These are phyloP conservation scores for Globisporangium nodosum DNA, from an alignment of 352 stramenopile species.

Conservation along the genomic window DNA sequence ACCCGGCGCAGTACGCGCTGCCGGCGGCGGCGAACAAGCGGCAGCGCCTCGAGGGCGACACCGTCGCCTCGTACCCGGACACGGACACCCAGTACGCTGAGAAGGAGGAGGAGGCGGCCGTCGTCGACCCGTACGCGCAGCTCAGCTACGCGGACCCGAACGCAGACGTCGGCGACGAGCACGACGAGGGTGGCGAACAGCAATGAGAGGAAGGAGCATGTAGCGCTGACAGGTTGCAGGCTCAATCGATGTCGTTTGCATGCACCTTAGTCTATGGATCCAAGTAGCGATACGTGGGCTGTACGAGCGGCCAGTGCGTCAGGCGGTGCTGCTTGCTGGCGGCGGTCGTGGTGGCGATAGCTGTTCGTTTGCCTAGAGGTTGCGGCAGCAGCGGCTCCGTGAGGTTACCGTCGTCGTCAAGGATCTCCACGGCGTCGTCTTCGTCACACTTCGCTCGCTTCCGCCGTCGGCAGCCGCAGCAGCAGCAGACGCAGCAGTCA, in stretches of 20 bases:
- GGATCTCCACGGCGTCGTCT: not conserved
- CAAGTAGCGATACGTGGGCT: conserved; percentile 49
- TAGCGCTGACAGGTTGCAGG: not conserved
- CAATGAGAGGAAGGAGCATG: not conserved
- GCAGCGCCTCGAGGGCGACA: conserved; percentile 58
- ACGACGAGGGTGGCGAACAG: conserved; percentile 16
- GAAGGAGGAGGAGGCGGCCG: not conserved
- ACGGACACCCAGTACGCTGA: conserved; percentile 53
- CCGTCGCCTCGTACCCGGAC: conserved; percentile 63
- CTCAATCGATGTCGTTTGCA: not conserved
- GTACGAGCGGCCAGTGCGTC: conserved; percentile 10
- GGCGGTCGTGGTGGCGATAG: conserved; percentile 6
- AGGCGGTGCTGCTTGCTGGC: conserved; percentile 9
- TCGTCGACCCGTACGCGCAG: conserved; percentile 32
- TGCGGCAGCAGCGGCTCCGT: conserved; percentile 14
- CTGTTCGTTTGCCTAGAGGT: not conserved
- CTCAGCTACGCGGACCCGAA: conserved; percentile 52
- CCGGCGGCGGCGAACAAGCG: conserved; percentile 42
- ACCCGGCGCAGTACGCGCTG: conserved; percentile 75
- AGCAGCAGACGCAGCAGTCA: conserved; percentile 17
- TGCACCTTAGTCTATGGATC: conserved; percentile 7
- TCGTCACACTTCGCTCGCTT: conserved; percentile 1
- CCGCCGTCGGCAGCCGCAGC: not conserved
- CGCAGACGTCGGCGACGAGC: conserved; percentile 9
- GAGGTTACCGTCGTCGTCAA: not conserved